Evolutionary conservation across 495 filamentous ascomycete species (phyloP).

Genomic region (Cercophora newfieldiana): DNA sequence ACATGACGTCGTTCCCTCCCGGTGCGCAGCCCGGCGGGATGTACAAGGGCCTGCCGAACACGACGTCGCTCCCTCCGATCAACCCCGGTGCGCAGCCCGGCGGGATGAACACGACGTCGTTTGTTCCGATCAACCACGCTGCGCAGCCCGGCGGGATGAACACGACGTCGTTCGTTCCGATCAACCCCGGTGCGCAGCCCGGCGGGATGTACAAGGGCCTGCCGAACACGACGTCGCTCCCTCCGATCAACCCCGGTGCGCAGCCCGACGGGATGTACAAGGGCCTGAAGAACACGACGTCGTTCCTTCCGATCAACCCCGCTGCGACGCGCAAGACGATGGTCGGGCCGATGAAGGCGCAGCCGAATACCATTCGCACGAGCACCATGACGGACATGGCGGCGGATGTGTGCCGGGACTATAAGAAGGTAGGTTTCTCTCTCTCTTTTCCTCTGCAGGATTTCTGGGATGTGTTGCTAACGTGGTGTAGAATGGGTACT

Average conservation of each 20-base stretch:
- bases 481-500: constrained; percentile 24
- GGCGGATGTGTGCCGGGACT: constrained; percentile 93
- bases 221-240: too few species aligned
- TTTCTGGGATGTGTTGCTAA: background rate
- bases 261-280: constrained; percentile 69
- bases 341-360: constrained; percentile 84
- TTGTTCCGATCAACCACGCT: too few species aligned
- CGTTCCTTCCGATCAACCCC: constrained; percentile 81
- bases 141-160: too few species aligned
- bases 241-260: too few species aligned
- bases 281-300: constrained; percentile 68
- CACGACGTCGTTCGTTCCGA: too few species aligned
- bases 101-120: too few species aligned
- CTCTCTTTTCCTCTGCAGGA: background rate
- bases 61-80: constrained; percentile 73
- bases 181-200: too few species aligned
- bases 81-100: constrained; percentile 84
- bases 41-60: constrained; percentile 74
- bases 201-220: constrained; percentile 60
- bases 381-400: constrained; percentile 89
- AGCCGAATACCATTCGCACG: constrained; percentile 87
- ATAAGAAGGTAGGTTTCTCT: constrained; percentile 5
- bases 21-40: constrained; percentile 57
- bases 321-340: constrained; percentile 67
- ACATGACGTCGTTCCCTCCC: too few species aligned